These are phyloP conservation scores for Micractinium conductrix DNA, from an alignment of 139 green algal genomes.

Conservation along the genomic window DNA sequence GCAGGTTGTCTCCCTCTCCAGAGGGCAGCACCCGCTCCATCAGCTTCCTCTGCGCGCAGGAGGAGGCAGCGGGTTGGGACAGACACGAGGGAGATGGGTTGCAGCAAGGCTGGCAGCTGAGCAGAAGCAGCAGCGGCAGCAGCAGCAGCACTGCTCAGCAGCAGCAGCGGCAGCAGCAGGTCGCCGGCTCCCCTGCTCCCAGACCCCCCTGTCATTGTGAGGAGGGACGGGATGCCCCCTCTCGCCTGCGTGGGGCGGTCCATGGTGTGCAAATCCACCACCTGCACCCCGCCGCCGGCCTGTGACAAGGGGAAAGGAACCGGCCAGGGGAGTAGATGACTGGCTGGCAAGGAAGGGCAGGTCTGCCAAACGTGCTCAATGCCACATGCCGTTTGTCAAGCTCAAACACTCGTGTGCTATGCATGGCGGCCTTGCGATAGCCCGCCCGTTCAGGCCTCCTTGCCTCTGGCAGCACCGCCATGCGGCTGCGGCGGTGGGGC, in stretches of 20 bases:
- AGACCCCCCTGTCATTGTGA: no score
- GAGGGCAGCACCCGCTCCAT: constrained; percentile 20
- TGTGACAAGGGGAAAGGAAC: no score
- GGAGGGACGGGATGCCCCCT: no score
- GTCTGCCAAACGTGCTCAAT: not conserved
- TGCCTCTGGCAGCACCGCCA: not conserved
- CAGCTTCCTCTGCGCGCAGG: not conserved
- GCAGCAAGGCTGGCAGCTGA: not conserved
- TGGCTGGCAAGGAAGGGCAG: not conserved
- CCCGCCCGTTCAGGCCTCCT: not conserved
- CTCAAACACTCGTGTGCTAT: not conserved
- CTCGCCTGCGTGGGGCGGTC: no score
- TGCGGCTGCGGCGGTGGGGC: not conserved
- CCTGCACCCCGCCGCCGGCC: no score
- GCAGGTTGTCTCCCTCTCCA: not conserved
- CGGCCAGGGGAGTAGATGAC: no score
- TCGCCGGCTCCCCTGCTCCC: no score
- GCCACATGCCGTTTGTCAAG: not conserved
- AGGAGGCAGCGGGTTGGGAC: not conserved
- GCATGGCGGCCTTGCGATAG: not conserved
- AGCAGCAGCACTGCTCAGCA: no score
- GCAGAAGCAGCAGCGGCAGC: no score
- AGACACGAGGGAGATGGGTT: not conserved
- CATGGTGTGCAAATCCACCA: no score
- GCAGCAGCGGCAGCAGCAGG: no score